These are phyloP conservation scores for Colletotrichum higginsianum DNA, from an alignment of 2,329 filamentous ascomycete species.

Conservation along the genomic window DNA sequence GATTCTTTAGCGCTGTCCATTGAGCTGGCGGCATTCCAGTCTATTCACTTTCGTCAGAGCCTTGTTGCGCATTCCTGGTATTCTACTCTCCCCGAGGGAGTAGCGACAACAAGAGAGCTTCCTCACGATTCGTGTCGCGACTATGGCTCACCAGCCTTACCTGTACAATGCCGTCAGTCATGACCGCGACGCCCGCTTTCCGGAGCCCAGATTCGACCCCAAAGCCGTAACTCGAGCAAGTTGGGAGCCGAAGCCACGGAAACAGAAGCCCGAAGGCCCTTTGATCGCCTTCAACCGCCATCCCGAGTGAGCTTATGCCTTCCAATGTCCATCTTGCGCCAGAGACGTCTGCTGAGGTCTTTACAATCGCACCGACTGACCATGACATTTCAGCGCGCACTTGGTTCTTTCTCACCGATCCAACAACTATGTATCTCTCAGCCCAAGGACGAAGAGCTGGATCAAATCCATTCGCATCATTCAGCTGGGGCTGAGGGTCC, in stretches of 20 bases:
- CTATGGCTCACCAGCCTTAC: slow-evolving; percentile 70
- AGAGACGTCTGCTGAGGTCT: too few species aligned
- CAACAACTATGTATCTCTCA: slow-evolving; percentile 76
- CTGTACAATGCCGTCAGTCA: slow-evolving; percentile 74
- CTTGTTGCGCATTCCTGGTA: slow-evolving; percentile 22
- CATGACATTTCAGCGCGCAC: slow-evolving; percentile 64
- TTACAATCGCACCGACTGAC: background rate
- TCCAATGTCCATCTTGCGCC: background rate
- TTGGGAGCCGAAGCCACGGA: slow-evolving; percentile 74
- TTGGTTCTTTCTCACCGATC: slow-evolving; percentile 75
- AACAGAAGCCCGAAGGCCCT: slow-evolving; percentile 80
- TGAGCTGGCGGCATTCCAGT: slow-evolving; percentile 28
- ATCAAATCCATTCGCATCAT: slow-evolving; percentile 78
- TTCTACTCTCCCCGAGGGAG: background rate
- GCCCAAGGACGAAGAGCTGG: slow-evolving; percentile 76
- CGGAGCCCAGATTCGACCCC: slow-evolving; percentile 80
- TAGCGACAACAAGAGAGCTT: background rate
- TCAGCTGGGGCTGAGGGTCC: slow-evolving; percentile 77
- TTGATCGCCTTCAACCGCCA: slow-evolving; percentile 87
- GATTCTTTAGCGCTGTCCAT: background rate
- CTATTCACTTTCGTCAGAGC: background rate
- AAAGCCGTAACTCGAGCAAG: slow-evolving; percentile 88
- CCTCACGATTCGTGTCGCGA: slow-evolving; percentile 20
- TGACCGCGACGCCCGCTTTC: slow-evolving; percentile 69
- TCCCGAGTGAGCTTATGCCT: slow-evolving; percentile 76